Evolutionary conservation across 495 filamentous ascomycete species (phyloP).

Genomic region (Parathielavia hyrcaniae): DNA sequence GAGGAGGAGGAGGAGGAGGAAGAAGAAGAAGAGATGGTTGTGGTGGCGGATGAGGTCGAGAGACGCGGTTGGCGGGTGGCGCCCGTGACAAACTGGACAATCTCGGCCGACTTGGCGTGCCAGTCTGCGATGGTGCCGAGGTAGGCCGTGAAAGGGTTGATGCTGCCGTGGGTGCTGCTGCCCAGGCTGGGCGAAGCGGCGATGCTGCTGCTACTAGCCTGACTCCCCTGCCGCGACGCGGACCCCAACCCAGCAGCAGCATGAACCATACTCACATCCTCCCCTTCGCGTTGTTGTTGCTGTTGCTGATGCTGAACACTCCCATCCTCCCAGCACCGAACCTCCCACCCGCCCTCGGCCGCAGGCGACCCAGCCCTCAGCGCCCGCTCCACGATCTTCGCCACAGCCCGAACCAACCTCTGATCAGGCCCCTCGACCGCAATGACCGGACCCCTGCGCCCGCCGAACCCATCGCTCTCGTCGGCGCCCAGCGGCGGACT

Average conservation of each 20-base stretch:
- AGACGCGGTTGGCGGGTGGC: neutral
- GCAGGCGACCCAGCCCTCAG: conserved; percentile 42
- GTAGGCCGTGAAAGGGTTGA: conserved; percentile 54
- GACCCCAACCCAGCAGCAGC: neutral
- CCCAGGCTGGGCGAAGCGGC: neutral
- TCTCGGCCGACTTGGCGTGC: conserved; percentile 63
- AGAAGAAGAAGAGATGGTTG: conserved; percentile 3
- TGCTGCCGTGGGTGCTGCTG: neutral
- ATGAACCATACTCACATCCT: conserved; percentile 11
- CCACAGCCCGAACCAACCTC: conserved; percentile 48
- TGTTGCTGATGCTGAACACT: neutral
- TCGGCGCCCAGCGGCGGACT: conserved; percentile 43
- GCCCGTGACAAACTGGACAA: conserved; percentile 56
- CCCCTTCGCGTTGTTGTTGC: conserved; percentile 7
- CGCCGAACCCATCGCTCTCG: conserved; percentile 31
- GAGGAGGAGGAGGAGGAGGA: neutral
- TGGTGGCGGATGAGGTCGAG: neutral
- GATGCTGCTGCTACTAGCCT: conserved; percentile 10
- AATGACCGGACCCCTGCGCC: conserved; percentile 67
- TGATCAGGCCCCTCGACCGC: conserved; percentile 70
- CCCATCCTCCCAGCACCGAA: conserved; percentile 46
- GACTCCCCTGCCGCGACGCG: neutral
- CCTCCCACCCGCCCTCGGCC: conserved; percentile 38
- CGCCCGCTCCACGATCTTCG: conserved; percentile 55
- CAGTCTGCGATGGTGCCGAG: conserved; percentile 63